phyloP scores from a whole-genome alignment of 169 alveolate species.

The Plasmodium ovale region DNA sequence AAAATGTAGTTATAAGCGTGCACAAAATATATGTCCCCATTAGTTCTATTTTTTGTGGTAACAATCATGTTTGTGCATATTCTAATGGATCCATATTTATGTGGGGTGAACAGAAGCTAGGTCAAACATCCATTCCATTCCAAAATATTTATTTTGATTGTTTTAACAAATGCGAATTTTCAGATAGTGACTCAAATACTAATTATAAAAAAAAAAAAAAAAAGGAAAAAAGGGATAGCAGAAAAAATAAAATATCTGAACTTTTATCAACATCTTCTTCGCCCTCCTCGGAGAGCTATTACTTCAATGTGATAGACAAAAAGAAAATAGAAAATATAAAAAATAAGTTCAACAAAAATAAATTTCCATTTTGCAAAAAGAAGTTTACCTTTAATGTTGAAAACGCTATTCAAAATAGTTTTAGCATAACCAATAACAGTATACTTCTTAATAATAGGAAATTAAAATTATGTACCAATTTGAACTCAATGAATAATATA shows the following conservation, averaged over 20 bases:
- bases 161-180: slow-evolving; percentile 22
- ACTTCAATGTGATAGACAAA: slow-evolving; percentile 51
- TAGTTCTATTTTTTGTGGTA: slow-evolving; percentile 72
- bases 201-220: slow-evolving; percentile 35
- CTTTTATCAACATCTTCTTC: slow-evolving; percentile 34
- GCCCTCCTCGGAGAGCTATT: slow-evolving; percentile 20
- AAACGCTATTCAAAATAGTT: slow-evolving; percentile 61
- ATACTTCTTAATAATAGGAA: slow-evolving; percentile 51
- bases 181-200: slow-evolving; percentile 64
- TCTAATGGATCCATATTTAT: slow-evolving; percentile 74
- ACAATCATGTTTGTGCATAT: slow-evolving; percentile 71
- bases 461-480: slow-evolving; percentile 38
- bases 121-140: slow-evolving; percentile 72
- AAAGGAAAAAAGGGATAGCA: slow-evolving; percentile 19
- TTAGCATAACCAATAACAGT: slow-evolving; percentile 51
- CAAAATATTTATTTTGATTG: slow-evolving; percentile 63
- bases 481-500: slow-evolving; percentile 38
- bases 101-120: slow-evolving; percentile 76
- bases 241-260: slow-evolving; percentile 37
- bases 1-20: slow-evolving; percentile 65
- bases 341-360: slow-evolving; percentile 50
- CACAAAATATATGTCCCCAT: slow-evolving; percentile 68
- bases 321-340: slow-evolving; percentile 49
- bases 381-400: slow-evolving; percentile 42
- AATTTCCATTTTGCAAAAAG: slow-evolving; percentile 44